Conservation (phyloP, 179 eudicot species). For the Monotropa hypopitys region DNA sequence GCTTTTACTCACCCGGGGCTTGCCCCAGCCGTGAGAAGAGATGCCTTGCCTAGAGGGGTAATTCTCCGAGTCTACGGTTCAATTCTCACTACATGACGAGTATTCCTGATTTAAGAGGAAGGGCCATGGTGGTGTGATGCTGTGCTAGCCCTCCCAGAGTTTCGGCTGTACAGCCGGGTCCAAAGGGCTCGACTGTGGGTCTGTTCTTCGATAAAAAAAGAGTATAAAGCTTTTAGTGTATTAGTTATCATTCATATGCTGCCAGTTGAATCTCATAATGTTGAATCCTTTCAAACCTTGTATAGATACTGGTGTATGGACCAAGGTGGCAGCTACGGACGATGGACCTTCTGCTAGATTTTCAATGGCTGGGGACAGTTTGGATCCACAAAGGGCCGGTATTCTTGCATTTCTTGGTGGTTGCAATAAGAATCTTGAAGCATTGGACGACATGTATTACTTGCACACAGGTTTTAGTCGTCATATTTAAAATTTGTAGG, state of each 20-base stretch:
- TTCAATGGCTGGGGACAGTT: constrained; percentile 82
- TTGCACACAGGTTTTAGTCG: constrained; percentile 62
- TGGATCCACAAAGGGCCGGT: constrained; percentile 65
- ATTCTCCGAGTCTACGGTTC: too few relatives aligned
- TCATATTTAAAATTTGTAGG: not conserved
- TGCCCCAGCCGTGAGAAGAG: too few relatives aligned
- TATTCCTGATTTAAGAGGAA: too few relatives aligned
- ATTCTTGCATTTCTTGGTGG: constrained; percentile 76
- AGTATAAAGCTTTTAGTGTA: not conserved
- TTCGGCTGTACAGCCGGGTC: too few relatives aligned
- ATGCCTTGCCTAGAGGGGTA: too few relatives aligned
- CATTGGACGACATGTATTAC: constrained; percentile 79
- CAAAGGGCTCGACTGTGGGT: too few relatives aligned
- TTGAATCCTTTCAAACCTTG: not conserved
- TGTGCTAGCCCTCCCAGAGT: too few relatives aligned
- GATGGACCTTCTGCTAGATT: constrained; percentile 91
- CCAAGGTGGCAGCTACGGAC: constrained; percentile 45
- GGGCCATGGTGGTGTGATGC: too few relatives aligned
- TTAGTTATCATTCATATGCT: not conserved
- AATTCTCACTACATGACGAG: too few relatives aligned
- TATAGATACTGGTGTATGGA: constrained; percentile 65
- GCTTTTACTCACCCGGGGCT: too few relatives aligned
- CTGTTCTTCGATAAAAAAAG: too few relatives aligned
- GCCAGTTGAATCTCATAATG: not conserved
- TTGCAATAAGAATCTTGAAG: constrained; percentile 72